These are phyloP conservation scores for Trichophyton verrucosum DNA, from an alignment of 2,329 filamentous ascomycete genomes.

Conservation along the genomic window DNA sequence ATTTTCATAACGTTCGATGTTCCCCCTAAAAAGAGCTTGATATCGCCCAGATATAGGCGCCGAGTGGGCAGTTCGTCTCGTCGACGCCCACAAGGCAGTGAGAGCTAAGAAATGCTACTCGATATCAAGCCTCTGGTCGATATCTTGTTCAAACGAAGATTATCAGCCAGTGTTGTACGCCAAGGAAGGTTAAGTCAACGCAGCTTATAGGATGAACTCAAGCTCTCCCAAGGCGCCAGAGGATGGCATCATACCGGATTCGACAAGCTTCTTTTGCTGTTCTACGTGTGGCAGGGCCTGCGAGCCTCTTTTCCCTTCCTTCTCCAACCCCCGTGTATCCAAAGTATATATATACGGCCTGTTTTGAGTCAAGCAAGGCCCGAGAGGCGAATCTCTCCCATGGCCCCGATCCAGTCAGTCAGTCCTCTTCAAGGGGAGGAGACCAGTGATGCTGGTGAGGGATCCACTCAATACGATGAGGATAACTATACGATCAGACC, in stretches of 20 bases:
- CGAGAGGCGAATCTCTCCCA: not conserved
- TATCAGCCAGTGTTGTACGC: not conserved
- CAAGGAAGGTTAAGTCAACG: constrained; percentile 1
- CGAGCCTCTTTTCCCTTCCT: not conserved
- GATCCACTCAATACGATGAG: not conserved
- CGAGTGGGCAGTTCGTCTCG: not conserved
- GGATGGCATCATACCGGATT: not conserved
- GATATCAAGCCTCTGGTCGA: not conserved
- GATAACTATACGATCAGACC: constrained; percentile 5
- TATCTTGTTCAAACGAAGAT: not conserved
- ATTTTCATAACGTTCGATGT: not conserved
- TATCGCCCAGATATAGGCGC: not conserved
- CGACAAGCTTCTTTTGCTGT: not conserved
- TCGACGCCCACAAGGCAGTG: not conserved
- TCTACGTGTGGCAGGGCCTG: not conserved
- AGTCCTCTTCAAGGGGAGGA: not conserved
- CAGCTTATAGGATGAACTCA: not conserved
- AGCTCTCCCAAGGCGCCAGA: not conserved
- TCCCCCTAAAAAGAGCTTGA: constrained; percentile 2
- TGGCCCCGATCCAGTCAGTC: not conserved
- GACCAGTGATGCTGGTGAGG: not conserved
- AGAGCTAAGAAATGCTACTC: not conserved
- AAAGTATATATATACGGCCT: not conserved
- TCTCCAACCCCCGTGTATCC: no score
- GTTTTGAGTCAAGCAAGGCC: not conserved